These are phyloP conservation scores for Aegilops longissima DNA, from an alignment of 176 grass and related monocot species.

Conservation along the genomic window DNA sequence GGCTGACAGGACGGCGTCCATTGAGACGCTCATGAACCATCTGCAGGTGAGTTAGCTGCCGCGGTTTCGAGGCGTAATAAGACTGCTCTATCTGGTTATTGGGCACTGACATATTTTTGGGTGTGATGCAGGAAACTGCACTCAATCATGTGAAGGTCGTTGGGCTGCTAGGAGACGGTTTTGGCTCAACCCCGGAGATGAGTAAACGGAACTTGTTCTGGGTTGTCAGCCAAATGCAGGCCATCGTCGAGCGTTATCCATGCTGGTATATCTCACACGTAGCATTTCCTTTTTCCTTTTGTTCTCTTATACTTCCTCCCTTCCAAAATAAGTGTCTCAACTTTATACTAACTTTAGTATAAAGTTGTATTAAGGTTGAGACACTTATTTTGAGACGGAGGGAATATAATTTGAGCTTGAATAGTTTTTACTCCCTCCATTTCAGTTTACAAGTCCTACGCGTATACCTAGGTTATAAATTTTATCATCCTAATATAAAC, in stretches of 20 bases:
- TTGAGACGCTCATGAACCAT: slow-evolving; percentile 98
- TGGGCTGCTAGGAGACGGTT: slow-evolving; percentile 83
- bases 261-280: slow-evolving; percentile 65
- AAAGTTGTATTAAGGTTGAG: too few relatives aligned
- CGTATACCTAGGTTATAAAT: too few relatives aligned
- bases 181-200: slow-evolving; percentile 97
- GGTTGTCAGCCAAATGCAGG: slow-evolving; percentile 98
- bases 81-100: not conserved
- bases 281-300: not conserved
- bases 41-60: slow-evolving; percentile 52
- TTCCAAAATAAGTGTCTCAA: too few relatives aligned
- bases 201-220: slow-evolving; percentile 93
- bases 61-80: slow-evolving; percentile 5
- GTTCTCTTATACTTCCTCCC: not conserved
- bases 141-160: slow-evolving; percentile 92
- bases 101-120: not conserved
- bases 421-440: not conserved
- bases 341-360: too few relatives aligned
- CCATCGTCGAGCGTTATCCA: slow-evolving; percentile 75
- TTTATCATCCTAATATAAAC: too few relatives aligned
- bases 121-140: slow-evolving; percentile 57
- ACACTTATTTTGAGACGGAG: too few relatives aligned
- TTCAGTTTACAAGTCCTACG: too few relatives aligned
- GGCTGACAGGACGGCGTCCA: slow-evolving; percentile 76
- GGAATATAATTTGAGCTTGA: not conserved